phyloP scores from a whole-genome alignment of 148 eudicot species.

The Arbutus unedo region DNA sequence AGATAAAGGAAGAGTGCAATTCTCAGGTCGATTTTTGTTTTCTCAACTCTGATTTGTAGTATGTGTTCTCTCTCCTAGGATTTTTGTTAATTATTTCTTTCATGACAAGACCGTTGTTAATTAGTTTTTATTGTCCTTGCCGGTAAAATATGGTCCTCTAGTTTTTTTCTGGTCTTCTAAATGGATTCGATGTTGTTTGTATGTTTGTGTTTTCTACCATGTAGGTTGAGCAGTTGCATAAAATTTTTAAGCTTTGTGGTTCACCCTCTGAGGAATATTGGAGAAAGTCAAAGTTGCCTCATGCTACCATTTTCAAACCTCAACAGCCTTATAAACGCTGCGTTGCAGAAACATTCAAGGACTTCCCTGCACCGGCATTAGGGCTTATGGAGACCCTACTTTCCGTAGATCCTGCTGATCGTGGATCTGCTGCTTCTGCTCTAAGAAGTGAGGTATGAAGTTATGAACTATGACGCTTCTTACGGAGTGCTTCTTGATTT shows the following conservation, averaged over 20 bases:
- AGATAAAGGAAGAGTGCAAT: neutral
- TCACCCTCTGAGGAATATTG: conserved; percentile 98
- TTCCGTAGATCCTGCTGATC: conserved; percentile 86
- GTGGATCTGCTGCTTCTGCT: conserved; percentile 85
- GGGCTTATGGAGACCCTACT: conserved; percentile 75
- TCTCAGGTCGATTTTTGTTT: neutral
- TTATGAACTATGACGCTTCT: conserved; percentile 33
- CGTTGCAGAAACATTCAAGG: conserved; percentile 79
- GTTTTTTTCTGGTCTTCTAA: neutral
- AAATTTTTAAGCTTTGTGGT: conserved; percentile 96
- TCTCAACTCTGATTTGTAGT: neutral
- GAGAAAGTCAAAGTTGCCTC: conserved; percentile 87
- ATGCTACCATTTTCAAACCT: conserved; percentile 90
- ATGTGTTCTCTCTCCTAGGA: neutral
- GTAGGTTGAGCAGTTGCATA: conserved; percentile 95
- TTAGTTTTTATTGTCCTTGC: neutral
- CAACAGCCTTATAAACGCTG: conserved; percentile 77
- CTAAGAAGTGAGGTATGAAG: conserved; percentile 74
- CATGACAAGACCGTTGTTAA: neutral
- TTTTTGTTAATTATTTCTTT: neutral
- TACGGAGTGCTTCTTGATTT: neutral
- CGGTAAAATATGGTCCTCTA: neutral
- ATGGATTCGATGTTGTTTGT: conserved; percentile 3
- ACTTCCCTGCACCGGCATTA: conserved; percentile 77
- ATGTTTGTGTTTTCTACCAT: conserved; percentile 14